Evolutionary conservation across 2,329 filamentous ascomycete species (phyloP).

Genomic region (Neoscytalidium dimidiatum): DNA sequence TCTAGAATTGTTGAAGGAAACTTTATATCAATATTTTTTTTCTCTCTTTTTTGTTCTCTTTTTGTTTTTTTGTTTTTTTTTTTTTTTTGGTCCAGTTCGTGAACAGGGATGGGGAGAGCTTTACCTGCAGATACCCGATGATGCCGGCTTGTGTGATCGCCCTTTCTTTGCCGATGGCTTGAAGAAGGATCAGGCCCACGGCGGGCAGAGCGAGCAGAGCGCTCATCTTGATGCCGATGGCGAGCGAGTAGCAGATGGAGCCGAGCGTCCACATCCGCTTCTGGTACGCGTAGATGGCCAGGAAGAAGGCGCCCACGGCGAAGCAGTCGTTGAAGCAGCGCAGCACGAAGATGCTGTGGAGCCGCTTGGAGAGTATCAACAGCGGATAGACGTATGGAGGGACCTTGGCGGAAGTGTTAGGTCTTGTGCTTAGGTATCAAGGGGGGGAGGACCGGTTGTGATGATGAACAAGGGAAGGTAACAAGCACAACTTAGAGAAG

Average conservation of each 20-base stretch:
- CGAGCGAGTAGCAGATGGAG: slow-evolving; percentile 71
- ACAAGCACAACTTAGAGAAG: not conserved
- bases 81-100: not conserved
- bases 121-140: slow-evolving; percentile 76
- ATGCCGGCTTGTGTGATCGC: slow-evolving; percentile 69
- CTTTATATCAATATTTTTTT: no score
- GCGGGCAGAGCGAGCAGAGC: slow-evolving; percentile 81
- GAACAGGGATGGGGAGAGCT: slow-evolving; percentile 40
- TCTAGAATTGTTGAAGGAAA: slow-evolving; percentile 34
- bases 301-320: slow-evolving; percentile 79
- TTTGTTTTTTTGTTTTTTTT: no score
- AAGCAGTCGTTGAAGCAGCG: slow-evolving; percentile 96
- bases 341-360: slow-evolving; percentile 92
- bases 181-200: slow-evolving; percentile 73
- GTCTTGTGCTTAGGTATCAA: not conserved
- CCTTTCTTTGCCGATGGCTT: slow-evolving; percentile 67
- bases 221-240: slow-evolving; percentile 94
- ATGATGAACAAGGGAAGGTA: not conserved
- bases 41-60: no score
- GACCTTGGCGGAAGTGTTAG: slow-evolving; percentile 51
- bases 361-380: slow-evolving; percentile 82
- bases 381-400: slow-evolving; percentile 87
- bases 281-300: slow-evolving; percentile 78
- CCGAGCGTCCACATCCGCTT: slow-evolving; percentile 72
- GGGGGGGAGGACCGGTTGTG: not conserved